Evolutionary conservation across 495 filamentous ascomycete species (phyloP).

Genomic region (Jackrogersella minutella): DNA sequence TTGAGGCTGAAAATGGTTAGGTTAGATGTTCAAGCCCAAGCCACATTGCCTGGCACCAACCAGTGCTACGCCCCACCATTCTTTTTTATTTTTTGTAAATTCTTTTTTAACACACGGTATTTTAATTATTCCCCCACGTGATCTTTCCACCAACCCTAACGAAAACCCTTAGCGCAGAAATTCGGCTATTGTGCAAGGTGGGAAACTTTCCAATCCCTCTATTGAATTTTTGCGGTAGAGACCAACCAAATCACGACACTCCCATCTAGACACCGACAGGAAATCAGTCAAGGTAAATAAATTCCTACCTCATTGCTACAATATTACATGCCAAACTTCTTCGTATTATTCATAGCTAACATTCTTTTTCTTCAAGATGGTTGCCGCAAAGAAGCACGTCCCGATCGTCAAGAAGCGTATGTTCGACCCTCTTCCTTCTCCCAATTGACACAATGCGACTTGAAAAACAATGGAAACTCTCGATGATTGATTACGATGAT

Average conservation of each 20-base stretch:
- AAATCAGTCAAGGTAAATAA: constrained; percentile 58
- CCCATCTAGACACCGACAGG: constrained; percentile 53
- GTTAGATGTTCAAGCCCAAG: neutral
- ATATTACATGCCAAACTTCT: neutral
- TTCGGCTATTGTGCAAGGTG: constrained; percentile 28
- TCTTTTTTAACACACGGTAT: neutral
- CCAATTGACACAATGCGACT: constrained; percentile 10
- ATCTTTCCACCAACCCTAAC: constrained; percentile 37
- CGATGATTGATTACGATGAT: constrained; percentile 12
- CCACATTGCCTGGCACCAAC: neutral
- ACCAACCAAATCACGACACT: constrained; percentile 50
- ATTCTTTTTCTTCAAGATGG: constrained; percentile 71
- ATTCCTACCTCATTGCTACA: constrained; percentile 5
- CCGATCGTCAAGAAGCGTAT: constrained; percentile 99
- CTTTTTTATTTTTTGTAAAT: neutral
- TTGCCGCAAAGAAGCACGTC: constrained; percentile 97
- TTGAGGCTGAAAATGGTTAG: neutral
- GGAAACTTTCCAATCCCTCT: constrained; percentile 39
- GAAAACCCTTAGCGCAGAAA: constrained; percentile 40
- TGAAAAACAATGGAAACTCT: neutral
- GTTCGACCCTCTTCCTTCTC: constrained; percentile 49
- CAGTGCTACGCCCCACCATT: too few relatives aligned
- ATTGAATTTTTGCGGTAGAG: constrained; percentile 51
- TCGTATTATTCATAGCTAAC: constrained; percentile 44
- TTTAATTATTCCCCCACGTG: constrained; percentile 2